Conservation (phyloP, 345 rosid species). For the Citrus sinensis region DVS_A1.0 CM039163.1:45297001-45297500, state of each 20-base stretch:
- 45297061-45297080: slow-evolving; percentile 89
- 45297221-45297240: background rate
- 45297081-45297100: slow-evolving; percentile 72
- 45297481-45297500: background rate
- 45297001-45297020: slow-evolving; percentile 99
- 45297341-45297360: background rate
- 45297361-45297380: background rate
- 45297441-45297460: background rate
- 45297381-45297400: background rate
- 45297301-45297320: background rate
- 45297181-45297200: background rate
- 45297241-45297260: background rate
- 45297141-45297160: slow-evolving; percentile 28
- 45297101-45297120: slow-evolving; percentile 57
- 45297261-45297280: no score
- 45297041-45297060: slow-evolving; percentile 84
- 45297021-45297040: slow-evolving; percentile 74
- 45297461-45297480: background rate
- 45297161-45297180: background rate
- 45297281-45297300: background rate
- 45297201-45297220: background rate
- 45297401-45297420: no score
- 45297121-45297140: slow-evolving; percentile 80
- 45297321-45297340: background rate
- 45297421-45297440: background rate